phyloP scores from a whole-genome alignment of 805 yeast genomes.

The Pichia sporocuriosa region DNA sequence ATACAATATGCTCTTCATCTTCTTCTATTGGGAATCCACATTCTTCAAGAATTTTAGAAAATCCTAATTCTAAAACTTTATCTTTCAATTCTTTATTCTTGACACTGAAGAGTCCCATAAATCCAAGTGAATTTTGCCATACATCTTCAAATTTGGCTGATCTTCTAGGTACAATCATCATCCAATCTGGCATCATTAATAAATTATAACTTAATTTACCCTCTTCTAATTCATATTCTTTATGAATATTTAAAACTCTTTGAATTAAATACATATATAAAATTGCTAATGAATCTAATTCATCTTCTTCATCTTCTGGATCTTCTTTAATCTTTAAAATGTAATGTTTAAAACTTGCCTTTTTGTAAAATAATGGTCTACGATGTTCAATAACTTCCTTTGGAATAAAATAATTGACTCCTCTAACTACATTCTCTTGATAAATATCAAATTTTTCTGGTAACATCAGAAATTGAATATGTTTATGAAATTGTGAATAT shows the following conservation, averaged over 20 bases:
- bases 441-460: constrained; percentile 55
- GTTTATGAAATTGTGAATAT: constrained; percentile 93
- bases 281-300: constrained; percentile 56
- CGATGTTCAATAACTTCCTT: constrained; percentile 29
- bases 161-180: constrained; percentile 81
- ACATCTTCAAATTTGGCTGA: constrained; percentile 44
- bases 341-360: constrained; percentile 75
- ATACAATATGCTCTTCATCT: constrained; percentile 43
- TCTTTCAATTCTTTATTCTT: constrained; percentile 53
- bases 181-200: constrained; percentile 73
- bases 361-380: constrained; percentile 57
- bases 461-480: constrained; percentile 74
- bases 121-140: constrained; percentile 77
- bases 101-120: constrained; percentile 70
- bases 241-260: constrained; percentile 59
- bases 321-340: constrained; percentile 53
- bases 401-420: constrained; percentile 48
- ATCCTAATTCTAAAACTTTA: constrained; percentile 41
- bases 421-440: constrained; percentile 45
- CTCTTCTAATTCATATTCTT: constrained; percentile 37
- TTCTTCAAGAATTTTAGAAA: constrained; percentile 46
- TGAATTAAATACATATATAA: constrained; percentile 68
- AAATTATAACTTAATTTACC: constrained; percentile 68
- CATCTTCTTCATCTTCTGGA: constrained; percentile 33
- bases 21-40: constrained; percentile 55